Evolutionary conservation across 352 stramenopile genomes (phyloP), one percentile per base, ranked within the genome.

Genomic region (Phytopythium cucurbitacearum): DNA sequence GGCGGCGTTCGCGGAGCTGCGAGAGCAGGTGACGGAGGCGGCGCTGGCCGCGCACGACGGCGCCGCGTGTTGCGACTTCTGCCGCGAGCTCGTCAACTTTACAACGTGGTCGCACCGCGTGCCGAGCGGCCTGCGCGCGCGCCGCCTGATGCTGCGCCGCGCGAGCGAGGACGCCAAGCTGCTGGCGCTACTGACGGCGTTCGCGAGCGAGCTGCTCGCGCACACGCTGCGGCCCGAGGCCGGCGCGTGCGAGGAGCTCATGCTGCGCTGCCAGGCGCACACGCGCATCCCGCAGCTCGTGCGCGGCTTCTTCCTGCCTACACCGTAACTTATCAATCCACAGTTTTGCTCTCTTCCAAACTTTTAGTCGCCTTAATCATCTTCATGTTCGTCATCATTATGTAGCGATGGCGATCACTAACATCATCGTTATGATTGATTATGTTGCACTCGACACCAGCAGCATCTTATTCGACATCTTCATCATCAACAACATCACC

Each of bases 61-160:
- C n/a, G 34, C 59, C 3, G 47, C 40, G 40, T 73, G 69, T 4
- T 74, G 65, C 43, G 48, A 59, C 3, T 74, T 71, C 35, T 74
- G 62, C 49, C 16, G 46, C 2, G 52, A 42, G 6, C 53, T 71
- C 6, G 51, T 71, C 39, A 47, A 66, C 42, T 57, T 60, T 42
- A 43, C 60, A 16, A 59, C 71, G 51, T 65, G 67, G 44, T 60
- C 35, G 15, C 36, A 53, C 37, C 48, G 48, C 7, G n/a, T 53
- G 37, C 48, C 48, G 9, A 44, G 35, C 9, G 48, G 48, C n/a
- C 37, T 53, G 15, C 16, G 48, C 48, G 48, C 48, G 48, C 48
- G 48, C 36, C 16, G 43, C 35, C 34, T 53, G 36, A 16, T 35
- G 35, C 3, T 44, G 48, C 48, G 48, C 48, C 21, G 21, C 21